These are phyloP conservation scores for Claviceps fusiformis DNA, from an alignment of 2,329 filamentous ascomycete species.

Conservation along the genomic window DNA sequence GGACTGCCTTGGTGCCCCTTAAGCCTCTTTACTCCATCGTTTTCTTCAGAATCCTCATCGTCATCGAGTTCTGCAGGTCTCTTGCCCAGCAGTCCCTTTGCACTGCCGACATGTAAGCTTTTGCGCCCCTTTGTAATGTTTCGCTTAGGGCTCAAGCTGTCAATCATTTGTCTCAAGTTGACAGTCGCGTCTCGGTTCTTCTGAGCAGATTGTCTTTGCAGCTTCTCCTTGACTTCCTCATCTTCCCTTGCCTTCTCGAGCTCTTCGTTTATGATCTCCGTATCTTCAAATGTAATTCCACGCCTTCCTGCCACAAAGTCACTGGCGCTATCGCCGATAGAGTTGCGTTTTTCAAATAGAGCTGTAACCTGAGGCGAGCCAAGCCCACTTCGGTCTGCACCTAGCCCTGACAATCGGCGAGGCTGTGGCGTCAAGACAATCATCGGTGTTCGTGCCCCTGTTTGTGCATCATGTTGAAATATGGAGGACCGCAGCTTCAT, in stretches of 20 bases:
- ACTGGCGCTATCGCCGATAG: constrained; percentile 53
- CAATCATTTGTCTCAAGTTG: constrained; percentile 64
- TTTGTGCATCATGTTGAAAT: constrained; percentile 39
- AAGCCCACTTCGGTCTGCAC: constrained; percentile 55
- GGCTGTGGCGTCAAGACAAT: constrained; percentile 40
- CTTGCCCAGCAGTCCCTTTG: constrained; percentile 60
- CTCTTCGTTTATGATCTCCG: constrained; percentile 46
- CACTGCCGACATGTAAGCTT: constrained; percentile 63
- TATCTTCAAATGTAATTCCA: constrained; percentile 51
- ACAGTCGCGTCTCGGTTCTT: constrained; percentile 49
- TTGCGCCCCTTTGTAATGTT: constrained; percentile 53
- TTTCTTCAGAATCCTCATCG: constrained; percentile 45
- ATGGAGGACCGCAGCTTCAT: constrained; percentile 23
- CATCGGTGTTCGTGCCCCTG: constrained; percentile 46
- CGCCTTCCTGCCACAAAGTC: constrained; percentile 45
- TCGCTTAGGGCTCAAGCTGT: constrained; percentile 65
- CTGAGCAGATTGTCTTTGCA: constrained; percentile 27
- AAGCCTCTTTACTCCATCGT: constrained; percentile 52
- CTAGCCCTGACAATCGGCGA: constrained; percentile 51
- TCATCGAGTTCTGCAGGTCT: constrained; percentile 58
- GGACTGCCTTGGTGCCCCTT: constrained; percentile 62
- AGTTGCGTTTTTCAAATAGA: constrained; percentile 56
- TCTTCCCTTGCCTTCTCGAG: constrained; percentile 45
- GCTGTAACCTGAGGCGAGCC: constrained; percentile 63
- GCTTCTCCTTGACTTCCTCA: constrained; percentile 48